Percentiles rank a stretch among this genome's conserved stretches.
These are phyloP conservation scores for Puccinia polysora DNA, from an alignment of 1,284 basidiomycete genomes.

Conservation along the genomic window DNA sequence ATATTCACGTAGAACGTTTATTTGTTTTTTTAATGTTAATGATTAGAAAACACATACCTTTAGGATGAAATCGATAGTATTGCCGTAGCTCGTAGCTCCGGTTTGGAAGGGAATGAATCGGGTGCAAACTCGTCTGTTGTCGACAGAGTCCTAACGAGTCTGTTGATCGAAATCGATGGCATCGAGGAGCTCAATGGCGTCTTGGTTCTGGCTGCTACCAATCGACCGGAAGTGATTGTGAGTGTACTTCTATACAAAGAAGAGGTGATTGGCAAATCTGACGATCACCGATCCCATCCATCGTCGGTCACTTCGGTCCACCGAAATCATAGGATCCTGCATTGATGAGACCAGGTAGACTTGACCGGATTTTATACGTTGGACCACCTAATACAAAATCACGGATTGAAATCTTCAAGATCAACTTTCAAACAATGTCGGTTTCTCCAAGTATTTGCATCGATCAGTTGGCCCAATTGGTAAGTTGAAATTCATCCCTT, in stretches of 20 bases:
- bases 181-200: constrained; percentile 89
- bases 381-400: constrained; percentile 78
- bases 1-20: too few species aligned
- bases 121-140: constrained; percentile 62
- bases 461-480: constrained; percentile 67
- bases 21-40: not conserved
- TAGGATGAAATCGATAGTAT: constrained; percentile 98
- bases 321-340: constrained; percentile 70
- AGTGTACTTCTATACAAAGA: not conserved
- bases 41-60: too few species aligned
- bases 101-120: constrained; percentile 54
- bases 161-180: constrained; percentile 98
- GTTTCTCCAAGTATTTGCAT: constrained; percentile 68
- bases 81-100: constrained; percentile 65
- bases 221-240: constrained; percentile 86
- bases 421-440: constrained; percentile 74
- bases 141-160: constrained; percentile 85
- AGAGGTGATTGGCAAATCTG: not conserved
- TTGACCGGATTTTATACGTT: constrained; percentile 93
- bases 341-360: constrained; percentile 83
- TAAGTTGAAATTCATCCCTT: constrained; percentile 54
- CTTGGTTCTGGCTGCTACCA: constrained; percentile 91
- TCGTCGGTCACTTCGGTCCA: too few species aligned
- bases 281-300: not conserved
- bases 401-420: constrained; percentile 75